Evolutionary conservation across 495 filamentous ascomycete genomes (phyloP), one percentile per base, ranked within the genome.

Genomic region (Cenococcum geophilum): DNA sequence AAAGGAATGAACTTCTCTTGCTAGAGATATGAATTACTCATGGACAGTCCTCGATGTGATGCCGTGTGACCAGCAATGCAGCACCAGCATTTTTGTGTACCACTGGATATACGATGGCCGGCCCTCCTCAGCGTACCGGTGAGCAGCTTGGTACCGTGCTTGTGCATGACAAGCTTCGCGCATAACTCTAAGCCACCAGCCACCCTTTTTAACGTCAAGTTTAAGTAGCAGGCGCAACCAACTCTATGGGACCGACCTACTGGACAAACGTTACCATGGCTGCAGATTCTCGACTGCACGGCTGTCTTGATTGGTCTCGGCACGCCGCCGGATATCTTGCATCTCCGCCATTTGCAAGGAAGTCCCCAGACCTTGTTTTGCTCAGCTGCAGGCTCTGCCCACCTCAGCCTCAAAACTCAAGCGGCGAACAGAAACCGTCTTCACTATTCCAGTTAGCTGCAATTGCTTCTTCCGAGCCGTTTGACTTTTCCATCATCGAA

Each of bases 1-100:
- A 23, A 23, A 52, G 14, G 49, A 52, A 52, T 52, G 49, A 32
- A 27, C 49, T 52, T 32, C 49, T 52, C 49, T 52, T 52, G 49
- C 49, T 16, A 52, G 49, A 52, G 49, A 32, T 52, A 52, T 52
- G 49, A 52, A 52, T 52, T 52, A 27, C 25, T 32, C 5, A 52
- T 10, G 12, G 40, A 18, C 18, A 14, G 40, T 18, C 4, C 11
- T 45, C 12, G 12, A 45, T 45, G 18, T 45, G 40, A 45, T 6
- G 2, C 27, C 6, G 27, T 32, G 27, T 32, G 27, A 2, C 27
- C 27, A 32, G 6, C 27, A 32, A 32, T 32, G 3, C 27, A 32
- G 27, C 27, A 32, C 27, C 27, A 32, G 27, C 27, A 32, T 32
- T n/a, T n/a, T n/a, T n/a, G n/a, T n/a, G n/a, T n/a, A n/a, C n/a